Evolutionary conservation across 345 rosid species (phyloP), one percentile per base, ranked within the genome.

Genomic region (Tarenaya hassleriana): DNA sequence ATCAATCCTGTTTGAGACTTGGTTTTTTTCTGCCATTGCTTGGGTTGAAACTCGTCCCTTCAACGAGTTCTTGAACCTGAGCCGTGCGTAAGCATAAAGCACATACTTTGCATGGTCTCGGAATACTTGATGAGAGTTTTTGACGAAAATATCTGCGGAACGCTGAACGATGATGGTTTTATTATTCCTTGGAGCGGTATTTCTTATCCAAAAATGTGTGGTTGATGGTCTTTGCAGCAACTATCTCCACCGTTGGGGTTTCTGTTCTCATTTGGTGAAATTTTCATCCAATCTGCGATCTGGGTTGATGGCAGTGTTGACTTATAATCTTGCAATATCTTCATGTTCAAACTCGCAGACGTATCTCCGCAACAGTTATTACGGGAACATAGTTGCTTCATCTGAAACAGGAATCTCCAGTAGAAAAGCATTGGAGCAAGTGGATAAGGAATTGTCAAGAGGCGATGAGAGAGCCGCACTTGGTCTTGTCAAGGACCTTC

Each of bases 391-490:
- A 4, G 50, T 52, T 52, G 35, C 68, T 51, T 80, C 86, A 47
- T 77, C 82, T 47, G 74, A 70, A 58, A 55, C 68, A 21, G 55
- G 60, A 0, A 52, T 75, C 14, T 69, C 74, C 0, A 74, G 75
- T 56, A 63, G 70, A 65, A 74, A 58, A 52, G 87, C 41, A 3
- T 62, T 82, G 61, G 76, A 82, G 50, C 83, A 69, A 52, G 63
- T 91, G 62, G 96, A 91, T 51, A 70, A 58, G 57, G 80, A 78
- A 73, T 82, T 91, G 13, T 47, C 54, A n/a, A 77, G 63, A 37
- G 98, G 92, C 71, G 74, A 91, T 55, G 98, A 86, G 34, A 80
- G 75, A 69, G 75, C 82, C 27, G 96, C 98, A 16, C 73, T 84
- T 8, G 62, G 81, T 39, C 74, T 86, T 34, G 71, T 91, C 44